phyloP scores from a whole-genome alignment of 192 early-diverging fungal species.

The Coemansia sp. region DNA sequence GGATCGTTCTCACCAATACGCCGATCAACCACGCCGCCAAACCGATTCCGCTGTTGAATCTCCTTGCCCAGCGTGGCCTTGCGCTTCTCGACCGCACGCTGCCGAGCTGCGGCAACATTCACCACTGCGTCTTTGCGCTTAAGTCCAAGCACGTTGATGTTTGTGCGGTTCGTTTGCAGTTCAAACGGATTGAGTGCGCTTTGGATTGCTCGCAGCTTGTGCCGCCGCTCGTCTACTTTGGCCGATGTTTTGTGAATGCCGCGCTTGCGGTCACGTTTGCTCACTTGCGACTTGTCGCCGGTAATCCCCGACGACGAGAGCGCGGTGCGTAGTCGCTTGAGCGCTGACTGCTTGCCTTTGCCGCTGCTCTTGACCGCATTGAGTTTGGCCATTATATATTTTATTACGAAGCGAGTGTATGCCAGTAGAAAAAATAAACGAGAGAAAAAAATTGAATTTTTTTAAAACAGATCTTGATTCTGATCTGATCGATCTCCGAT shows the following conservation, averaged over 20 bases:
- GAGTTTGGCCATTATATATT: constrained; percentile 7
- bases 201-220: constrained; percentile 49
- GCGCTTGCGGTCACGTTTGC: constrained; percentile 69
- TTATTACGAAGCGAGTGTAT: background rate
- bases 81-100: constrained; percentile 83
- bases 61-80: constrained; percentile 83
- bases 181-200: constrained; percentile 86
- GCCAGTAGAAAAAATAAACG: background rate
- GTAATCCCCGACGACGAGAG: constrained; percentile 78
- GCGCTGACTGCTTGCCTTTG: constrained; percentile 61
- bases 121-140: constrained; percentile 82
- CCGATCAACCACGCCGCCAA: constrained; percentile 80
- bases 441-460: background rate
- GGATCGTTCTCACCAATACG: constrained; percentile 94
- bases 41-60: constrained; percentile 65
- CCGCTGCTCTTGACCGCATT: constrained; percentile 12
- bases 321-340: constrained; percentile 78
- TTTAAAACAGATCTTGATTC: background rate
- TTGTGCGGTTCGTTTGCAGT: constrained; percentile 72
- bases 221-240: constrained; percentile 35
- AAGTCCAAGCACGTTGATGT: constrained; percentile 81
- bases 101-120: constrained; percentile 75
- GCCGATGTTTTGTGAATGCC: constrained; percentile 50
- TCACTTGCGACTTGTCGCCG: constrained; percentile 64
- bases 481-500: background rate